A percentile compares a stretch with the other conserved stretches of the same genome.
phyloP scores from a whole-genome alignment of 2,329 filamentous ascomycete genomes.

The Exophiala mesophila region DNA sequence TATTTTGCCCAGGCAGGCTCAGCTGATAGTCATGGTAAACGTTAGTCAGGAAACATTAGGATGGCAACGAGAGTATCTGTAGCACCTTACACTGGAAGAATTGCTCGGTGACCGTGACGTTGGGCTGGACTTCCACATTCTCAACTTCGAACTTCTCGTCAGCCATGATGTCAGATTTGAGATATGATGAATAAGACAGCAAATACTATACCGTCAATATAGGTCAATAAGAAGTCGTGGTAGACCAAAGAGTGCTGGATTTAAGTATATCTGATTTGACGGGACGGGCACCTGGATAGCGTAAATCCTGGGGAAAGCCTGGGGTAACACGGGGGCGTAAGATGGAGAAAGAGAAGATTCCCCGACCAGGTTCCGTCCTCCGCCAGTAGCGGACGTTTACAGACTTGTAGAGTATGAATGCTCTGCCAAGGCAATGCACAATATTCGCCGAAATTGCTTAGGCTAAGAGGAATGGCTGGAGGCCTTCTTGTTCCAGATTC shows the following conservation, averaged over 20 bases:
- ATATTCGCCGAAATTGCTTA: neutral
- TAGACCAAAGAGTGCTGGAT: slow-evolving; percentile 4
- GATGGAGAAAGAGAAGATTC: too few relatives aligned
- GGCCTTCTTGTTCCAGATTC: slow-evolving; percentile 2
- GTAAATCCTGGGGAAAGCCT: too few relatives aligned
- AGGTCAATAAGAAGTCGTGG: slow-evolving; percentile 3
- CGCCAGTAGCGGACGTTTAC: too few relatives aligned
- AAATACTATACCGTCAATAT: too few relatives aligned
- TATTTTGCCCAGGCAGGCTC: slow-evolving; percentile 11
- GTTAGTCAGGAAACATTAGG: neutral
- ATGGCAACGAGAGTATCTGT: neutral
- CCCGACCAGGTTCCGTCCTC: too few relatives aligned
- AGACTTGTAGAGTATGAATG: too few relatives aligned
- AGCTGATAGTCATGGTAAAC: slow-evolving; percentile 2
- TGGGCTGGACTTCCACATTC: slow-evolving; percentile 9
- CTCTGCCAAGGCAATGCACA: too few relatives aligned
- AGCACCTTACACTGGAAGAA: slow-evolving; percentile 7
- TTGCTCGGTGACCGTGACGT: slow-evolving; percentile 9
- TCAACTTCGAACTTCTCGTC: slow-evolving; percentile 10
- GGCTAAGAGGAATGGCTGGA: neutral
- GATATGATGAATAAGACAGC: too few relatives aligned
- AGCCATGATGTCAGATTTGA: slow-evolving; percentile 9
- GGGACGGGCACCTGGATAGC: neutral
- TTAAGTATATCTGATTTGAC: slow-evolving; percentile 1
- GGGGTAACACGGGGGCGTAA: too few relatives aligned